Percentiles rank a stretch among this genome's conserved stretches.
These are phyloP conservation scores for Tulasnella sp. DNA, from an alignment of 768 basidiomycete genomes.

Conservation along the genomic window DNA sequence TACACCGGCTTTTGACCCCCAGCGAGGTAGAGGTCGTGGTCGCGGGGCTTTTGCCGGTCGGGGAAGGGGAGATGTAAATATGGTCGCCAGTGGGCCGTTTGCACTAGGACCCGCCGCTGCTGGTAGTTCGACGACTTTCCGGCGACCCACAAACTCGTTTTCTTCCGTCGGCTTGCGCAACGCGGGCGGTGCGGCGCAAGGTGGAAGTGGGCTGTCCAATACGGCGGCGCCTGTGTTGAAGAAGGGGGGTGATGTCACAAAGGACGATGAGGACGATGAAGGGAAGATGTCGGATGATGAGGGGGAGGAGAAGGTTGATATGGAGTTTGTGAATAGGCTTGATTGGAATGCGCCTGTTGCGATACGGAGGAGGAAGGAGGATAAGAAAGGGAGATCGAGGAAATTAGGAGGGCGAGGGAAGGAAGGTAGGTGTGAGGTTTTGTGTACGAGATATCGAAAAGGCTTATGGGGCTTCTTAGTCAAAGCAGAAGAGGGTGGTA, in stretches of 20 bases:
- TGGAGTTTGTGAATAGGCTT: constrained; percentile 62
- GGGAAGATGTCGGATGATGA: constrained; percentile 80
- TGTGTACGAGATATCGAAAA: too few species aligned
- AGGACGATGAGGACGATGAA: constrained; percentile 22
- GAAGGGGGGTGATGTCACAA: constrained; percentile 17
- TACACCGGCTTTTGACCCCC: background rate
- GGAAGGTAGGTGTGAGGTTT: background rate
- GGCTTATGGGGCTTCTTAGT: background rate
- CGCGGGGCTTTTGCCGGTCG: constrained; percentile 38
- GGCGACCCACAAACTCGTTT: constrained; percentile 43
- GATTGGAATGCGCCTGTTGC: constrained; percentile 71
- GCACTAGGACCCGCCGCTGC: constrained; percentile 71
- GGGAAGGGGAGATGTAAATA: constrained; percentile 37
- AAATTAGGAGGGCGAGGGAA: constrained; percentile 22
- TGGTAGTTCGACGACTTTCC: constrained; percentile 37
- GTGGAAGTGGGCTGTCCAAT: constrained; percentile 41
- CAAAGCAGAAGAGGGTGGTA: constrained; percentile 31
- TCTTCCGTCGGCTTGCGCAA: constrained; percentile 37
- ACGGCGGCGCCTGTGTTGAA: constrained; percentile 35
- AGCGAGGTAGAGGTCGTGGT: constrained; percentile 32
- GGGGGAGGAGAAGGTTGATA: constrained; percentile 78
- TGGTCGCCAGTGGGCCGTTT: constrained; percentile 80
- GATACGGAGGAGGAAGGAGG: constrained; percentile 34
- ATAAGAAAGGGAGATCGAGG: constrained; percentile 29
- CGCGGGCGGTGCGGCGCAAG: constrained; percentile 26